Base-by-base conservation (phyloP, 148 eudicot genomes). In the Cornus suecica region DNA sequence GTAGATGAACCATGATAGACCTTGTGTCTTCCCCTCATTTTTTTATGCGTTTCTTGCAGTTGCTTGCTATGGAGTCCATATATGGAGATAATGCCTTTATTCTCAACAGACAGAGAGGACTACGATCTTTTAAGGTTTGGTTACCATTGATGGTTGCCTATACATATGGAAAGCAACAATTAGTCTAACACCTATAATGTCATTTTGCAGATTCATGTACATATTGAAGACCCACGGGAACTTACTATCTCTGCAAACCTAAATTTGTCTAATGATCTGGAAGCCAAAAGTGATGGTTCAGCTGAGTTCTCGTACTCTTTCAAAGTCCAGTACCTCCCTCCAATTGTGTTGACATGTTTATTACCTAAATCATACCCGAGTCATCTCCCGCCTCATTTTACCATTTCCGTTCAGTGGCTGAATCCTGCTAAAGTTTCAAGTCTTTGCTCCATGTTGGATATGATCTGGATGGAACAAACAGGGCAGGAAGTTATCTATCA, bases 331-430 rank as follows among this genome's bases (percentile, higher is more conserved):
- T 83, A 91, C 86, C 83, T 95, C 58, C 88, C 91, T 11, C 99
- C 99, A 75, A 87, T 95, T 76, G 71, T 88, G 18, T 77, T 95
- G 85, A 87, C 97, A 54, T 91, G 92, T 80, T 73, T 92, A 76
- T 84, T 95, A 76, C 99, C 97, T 34, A 88, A 76, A 81, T 92
- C 97, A 41, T 95, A 95, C 79, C 99, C 99, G 8, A 95, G 92
- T 80, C 89, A 88, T 52, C 75, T 58, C 72, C 85, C 94, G 69
- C 99, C 99, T 64, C 76, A 76, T 65, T 95, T 92, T 78, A 91
- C 88, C 31, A 85, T 92, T 72, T 92, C 91, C 60, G 97, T 86
- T 70, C 90, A 88, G 83, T 95, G 99, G 99, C 81, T 95, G 79
- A 79, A 83, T 79, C 82, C 89, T 74, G 76, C 79, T 58, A 83